phyloP scores from a whole-genome alignment of 257 asterid genomes.

The Cinchona pubescens region DNA sequence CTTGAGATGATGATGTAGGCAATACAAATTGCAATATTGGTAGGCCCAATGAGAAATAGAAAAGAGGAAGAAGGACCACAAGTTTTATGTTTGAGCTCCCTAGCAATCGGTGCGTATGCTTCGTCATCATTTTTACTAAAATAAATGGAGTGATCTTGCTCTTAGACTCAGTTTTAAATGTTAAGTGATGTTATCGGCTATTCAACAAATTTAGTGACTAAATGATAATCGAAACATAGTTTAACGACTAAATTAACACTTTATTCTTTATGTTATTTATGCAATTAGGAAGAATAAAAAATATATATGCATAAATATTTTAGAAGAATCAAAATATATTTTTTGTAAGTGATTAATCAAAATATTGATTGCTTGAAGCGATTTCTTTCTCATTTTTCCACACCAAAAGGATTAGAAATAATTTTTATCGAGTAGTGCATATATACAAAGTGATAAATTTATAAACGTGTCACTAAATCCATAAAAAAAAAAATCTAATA shows the following conservation, averaged over 20 bases:
- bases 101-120: neutral
- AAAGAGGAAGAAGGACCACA: neutral
- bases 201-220: too few relatives aligned
- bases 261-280: neutral
- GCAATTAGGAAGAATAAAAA: neutral
- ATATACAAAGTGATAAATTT: too few relatives aligned
- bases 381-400: neutral
- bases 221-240: too few relatives aligned
- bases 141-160: too few relatives aligned
- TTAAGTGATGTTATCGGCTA: too few relatives aligned
- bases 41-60: neutral
- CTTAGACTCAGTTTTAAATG: too few relatives aligned
- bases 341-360: too few relatives aligned
- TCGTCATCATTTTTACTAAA: neutral
- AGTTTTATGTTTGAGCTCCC: neutral
- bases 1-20: slow-evolving; percentile 3
- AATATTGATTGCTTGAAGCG: neutral
- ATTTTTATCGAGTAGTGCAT: neutral
- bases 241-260: too few relatives aligned
- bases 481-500: too few relatives aligned
- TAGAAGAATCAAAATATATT: too few relatives aligned
- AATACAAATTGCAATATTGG: neutral
- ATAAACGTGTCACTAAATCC: too few relatives aligned
- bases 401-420: neutral
- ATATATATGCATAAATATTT: too few relatives aligned